Evolutionary conservation across 73 alveolate genomes (phyloP), one percentile per base, ranked within the genome.

Genomic region (Uronychia setigera): DNA sequence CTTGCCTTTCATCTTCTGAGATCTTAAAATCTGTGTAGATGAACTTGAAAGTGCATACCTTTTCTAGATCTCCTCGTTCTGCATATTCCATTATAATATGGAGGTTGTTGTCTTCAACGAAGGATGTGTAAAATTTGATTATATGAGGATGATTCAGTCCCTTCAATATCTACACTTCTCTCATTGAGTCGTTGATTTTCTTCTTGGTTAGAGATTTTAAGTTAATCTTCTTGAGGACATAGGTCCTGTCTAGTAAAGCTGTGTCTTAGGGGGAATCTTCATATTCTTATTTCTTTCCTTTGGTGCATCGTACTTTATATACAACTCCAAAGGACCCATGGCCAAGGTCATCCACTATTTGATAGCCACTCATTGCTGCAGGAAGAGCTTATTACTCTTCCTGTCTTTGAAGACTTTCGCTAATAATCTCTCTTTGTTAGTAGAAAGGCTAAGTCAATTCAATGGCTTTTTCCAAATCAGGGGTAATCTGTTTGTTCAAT

Each of bases 61-160:
- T 46, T 19, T 46, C 93, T 58, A 97, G 89, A 90, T 97, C 99
- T 9, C 99, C 99, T 34, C 94, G 94, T 60, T 94, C 98, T 0
- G 99, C 99, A 84, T 93, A 97, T 87, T 97, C 99, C 99, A 97
- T 97, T 33, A 97, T 93, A 59, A 97, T 97, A 79, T 96, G 95
- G 27, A 97, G 93, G 77, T 94, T 79, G 74, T 96, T 98, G 67
- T 96, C 93, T 83, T 97, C 99, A 78, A 96, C 86, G 88, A 96
- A 97, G 57, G 98, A 93, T 35, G 98, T 84, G 82, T 89, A 94
- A 32, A 82, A 88, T 91, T 89, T 92, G 33, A 92, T 97, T 46
- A 97, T 94, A 85, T 97, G 96, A 1, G 97, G 97, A 81, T 97
- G 99, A 31, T 93, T 92, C 25, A 96, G 90, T 77, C 90, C 88